Conservation (phyloP, 352 stramenopile species). For the Globisporangium emineosum region DNA sequence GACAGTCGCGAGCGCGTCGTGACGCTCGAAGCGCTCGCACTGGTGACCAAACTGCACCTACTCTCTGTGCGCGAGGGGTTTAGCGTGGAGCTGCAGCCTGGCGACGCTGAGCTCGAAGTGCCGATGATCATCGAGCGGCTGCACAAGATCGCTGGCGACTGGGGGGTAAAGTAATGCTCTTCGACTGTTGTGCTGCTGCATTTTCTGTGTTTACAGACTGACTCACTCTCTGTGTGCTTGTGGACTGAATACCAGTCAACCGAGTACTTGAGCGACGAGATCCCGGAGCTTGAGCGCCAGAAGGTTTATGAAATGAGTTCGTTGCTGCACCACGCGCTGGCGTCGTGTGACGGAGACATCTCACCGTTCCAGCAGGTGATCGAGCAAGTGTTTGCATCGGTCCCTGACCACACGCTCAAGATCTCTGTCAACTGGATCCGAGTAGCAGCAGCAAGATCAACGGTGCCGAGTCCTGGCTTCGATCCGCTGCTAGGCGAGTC, state of each 20-base stretch:
- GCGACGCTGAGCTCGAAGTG: background rate
- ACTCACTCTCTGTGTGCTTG: background rate
- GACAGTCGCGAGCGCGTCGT: constrained; percentile 14
- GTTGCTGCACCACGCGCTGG: constrained; percentile 39
- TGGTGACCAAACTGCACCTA: constrained; percentile 41
- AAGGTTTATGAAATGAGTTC: constrained; percentile 29
- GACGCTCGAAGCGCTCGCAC: constrained; percentile 32
- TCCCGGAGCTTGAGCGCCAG: background rate
- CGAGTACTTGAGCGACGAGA: background rate
- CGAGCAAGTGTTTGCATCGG: constrained; percentile 45
- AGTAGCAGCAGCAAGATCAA: background rate
- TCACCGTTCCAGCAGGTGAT: constrained; percentile 56
- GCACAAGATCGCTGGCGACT: constrained; percentile 5
- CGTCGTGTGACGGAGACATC: constrained; percentile 27
- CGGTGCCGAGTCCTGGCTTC: background rate
- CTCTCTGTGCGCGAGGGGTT: constrained; percentile 28
- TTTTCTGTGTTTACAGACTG: background rate
- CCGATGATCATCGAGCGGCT: constrained; percentile 9
- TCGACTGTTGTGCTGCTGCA: background rate
- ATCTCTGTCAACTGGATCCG: constrained; percentile 49
- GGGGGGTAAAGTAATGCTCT: constrained; percentile 2
- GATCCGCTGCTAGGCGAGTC: constrained; percentile 1
- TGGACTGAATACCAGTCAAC: background rate
- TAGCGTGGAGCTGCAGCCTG: background rate
- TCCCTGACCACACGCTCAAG: constrained; percentile 29